Base-by-base conservation (phyloP, 108 stramenopile species). In the Cafeteria roenbergensis region DNA sequence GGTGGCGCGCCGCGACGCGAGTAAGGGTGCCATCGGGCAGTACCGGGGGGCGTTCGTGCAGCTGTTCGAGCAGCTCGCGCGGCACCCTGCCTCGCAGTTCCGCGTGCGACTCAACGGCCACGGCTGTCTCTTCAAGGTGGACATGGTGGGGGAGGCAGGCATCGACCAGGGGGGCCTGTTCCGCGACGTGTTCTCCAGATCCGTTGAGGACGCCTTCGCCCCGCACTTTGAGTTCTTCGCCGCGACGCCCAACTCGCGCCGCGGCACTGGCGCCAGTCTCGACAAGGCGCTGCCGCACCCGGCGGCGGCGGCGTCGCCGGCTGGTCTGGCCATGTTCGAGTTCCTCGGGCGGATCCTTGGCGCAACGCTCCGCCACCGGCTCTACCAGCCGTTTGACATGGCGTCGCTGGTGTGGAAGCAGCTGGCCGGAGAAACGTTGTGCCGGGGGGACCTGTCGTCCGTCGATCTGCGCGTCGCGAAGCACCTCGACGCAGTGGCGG, bases 281-380 rank as follows among this genome's bases (percentile, higher is more conserved):
- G 59, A 61, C 59, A 61, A 61, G 37, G 2, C 20, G 30, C 24
- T 61, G 34, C 59, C 59, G 20, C 2, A 61, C 37, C 36, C 59
- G 20, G 60, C 83, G 25, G 77, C 68, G 32, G 74, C 77, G 51
- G 69, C 67, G 28, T 56, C 72, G 17, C 25, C 70, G 22, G 52
- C 54, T 9, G 71, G 79, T 17, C 35, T 74, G 48, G 67, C 73
- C 25, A 82, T 84, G 81, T 76, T 79, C 32, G 59, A 67, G 27
- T 84, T 84, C 67, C 57, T 84, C 24, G 83, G 83, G 25, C 76
- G 82, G 72, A 52, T 84, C 17, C 80, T 84, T 77, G 83, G 83
- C 12, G 55, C 75, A 35, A 72, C 77, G 34, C 65, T 82, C 34
- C 72, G 82, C 20, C 62, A 76, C 2, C 75, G 74, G 17, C 35